Base-by-base conservation (phyloP, 306 rosid genomes). In the Leucaena leucocephala region DNA sequence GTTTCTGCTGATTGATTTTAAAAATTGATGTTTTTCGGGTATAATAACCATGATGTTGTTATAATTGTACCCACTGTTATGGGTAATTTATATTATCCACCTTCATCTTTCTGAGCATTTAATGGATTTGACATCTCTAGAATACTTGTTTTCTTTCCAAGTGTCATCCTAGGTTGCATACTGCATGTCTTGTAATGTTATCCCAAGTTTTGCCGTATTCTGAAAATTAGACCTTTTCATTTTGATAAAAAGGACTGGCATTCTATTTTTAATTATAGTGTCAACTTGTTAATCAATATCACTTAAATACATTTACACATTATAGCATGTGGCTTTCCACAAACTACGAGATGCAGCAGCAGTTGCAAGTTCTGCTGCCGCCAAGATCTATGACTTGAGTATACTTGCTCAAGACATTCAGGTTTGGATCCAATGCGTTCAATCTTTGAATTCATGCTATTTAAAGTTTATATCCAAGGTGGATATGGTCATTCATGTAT, bases 321-420 rank as follows among this genome's bases (percentile, higher is more conserved):
- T 82, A 82, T 79, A 93, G 99, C 90, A 91, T 81, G 90, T 96
- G 67, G 94, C 98, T 48, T 77, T 79, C 71, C 85, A 90, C 82
- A 69, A 89, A 65, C 82, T 93, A 73, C 87, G 83, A 80, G 96
- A 96, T 85, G 84, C 90, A 15, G 99, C 94, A 87, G 99, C 99
- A 49, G 97, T 96, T 83, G 97, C 98, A 68, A 91, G 98, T 82
- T 84, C 90, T n/a, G 81, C 88, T 7, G 97, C 99, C 63, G 99
- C 94, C 55, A 33, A 64, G 72, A 91, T 95, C 58, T 95, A 95
- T 83, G 98, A 89, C 85, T 85, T 95, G 85, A 80, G 84, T 63
- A 82, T 95, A 76, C 91, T 95, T 65, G 99, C 93, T 71, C 74
- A 84, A 79, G 98, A 95, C 85, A 95, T 95, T 85, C 98, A 95